These are phyloP conservation scores for Trichoderma atrobrunneum DNA, from an alignment of 2,329 filamentous ascomycete species.

Conservation along the genomic window DNA sequence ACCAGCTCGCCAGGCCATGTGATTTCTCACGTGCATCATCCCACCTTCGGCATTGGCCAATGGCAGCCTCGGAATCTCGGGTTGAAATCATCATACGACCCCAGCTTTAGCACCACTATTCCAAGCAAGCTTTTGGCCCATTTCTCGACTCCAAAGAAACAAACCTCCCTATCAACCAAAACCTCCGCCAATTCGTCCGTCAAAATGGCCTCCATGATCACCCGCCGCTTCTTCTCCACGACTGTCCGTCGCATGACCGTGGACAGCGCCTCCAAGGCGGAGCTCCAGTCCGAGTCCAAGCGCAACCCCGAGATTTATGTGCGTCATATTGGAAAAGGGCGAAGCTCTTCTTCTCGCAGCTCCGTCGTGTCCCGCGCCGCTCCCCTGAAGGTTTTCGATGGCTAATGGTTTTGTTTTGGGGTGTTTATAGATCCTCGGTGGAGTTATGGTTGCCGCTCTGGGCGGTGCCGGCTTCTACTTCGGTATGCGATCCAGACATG, in stretches of 20 bases:
- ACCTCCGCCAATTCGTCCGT: conserved; percentile 24
- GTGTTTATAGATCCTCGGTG: conserved; percentile 71
- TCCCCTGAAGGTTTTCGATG: not conserved
- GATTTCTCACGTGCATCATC: conserved; percentile 22
- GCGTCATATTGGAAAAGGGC: conserved; percentile 34
- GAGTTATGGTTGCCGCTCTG: conserved; percentile 86
- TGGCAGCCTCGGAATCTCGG: conserved; percentile 23
- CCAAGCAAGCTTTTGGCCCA: conserved; percentile 13
- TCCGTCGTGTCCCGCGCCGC: not conserved
- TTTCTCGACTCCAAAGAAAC: conserved; percentile 22
- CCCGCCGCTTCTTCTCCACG: conserved; percentile 56
- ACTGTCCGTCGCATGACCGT: conserved; percentile 49
- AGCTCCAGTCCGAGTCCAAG: conserved; percentile 58
- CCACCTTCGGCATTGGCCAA: conserved; percentile 33
- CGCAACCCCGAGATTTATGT: conserved; percentile 48
- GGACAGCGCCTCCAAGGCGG: conserved; percentile 39
- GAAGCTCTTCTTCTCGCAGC: conserved; percentile 18
- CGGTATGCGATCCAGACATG: conserved; percentile 47
- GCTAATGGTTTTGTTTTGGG: not conserved
- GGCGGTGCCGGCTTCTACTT: conserved; percentile 88
- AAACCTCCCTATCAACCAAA: conserved; percentile 18
- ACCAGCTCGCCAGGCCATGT: conserved; percentile 19
- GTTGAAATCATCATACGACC: conserved; percentile 19
- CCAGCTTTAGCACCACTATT: conserved; percentile 8
- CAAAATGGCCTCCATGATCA: conserved; percentile 56